Percentiles rank a stretch among this genome's conserved stretches.
phyloP scores from a whole-genome alignment of 1,284 basidiomycete genomes.

The Chalciporus sp. region DNA sequence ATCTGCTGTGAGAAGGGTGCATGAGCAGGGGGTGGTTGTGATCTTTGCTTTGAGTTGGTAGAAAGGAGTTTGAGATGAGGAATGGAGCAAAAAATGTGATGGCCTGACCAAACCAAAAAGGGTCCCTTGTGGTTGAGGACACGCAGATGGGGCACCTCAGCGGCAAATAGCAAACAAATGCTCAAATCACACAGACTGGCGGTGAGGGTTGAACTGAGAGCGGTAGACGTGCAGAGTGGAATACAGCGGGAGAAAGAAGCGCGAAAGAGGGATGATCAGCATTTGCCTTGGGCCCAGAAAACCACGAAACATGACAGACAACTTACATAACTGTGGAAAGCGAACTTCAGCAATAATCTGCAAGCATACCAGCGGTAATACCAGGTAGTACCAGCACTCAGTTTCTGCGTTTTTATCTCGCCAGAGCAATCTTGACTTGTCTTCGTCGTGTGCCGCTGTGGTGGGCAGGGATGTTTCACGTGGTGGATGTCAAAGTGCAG shows the following conservation, averaged over 20 bases:
- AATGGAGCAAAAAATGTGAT: slow-evolving; percentile 25
- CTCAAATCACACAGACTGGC: slow-evolving; percentile 32
- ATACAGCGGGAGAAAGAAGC: slow-evolving; percentile 1
- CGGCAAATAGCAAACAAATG: slow-evolving; percentile 34
- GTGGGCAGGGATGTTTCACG: slow-evolving; percentile 31
- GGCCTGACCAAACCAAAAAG: slow-evolving; percentile 31
- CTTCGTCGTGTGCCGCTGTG: slow-evolving; percentile 25
- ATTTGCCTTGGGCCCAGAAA: slow-evolving; percentile 17
- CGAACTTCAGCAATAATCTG: slow-evolving; percentile 26
- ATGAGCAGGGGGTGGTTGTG: slow-evolving; percentile 39
- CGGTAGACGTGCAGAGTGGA: slow-evolving; percentile 2
- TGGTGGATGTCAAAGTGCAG: slow-evolving; percentile 35
- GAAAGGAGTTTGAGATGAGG: slow-evolving; percentile 25
- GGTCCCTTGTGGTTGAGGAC: slow-evolving; percentile 23
- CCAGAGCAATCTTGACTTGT: slow-evolving; percentile 14
- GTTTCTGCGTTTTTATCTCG: slow-evolving; percentile 32
- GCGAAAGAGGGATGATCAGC: slow-evolving; percentile 26
- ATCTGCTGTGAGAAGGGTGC: slow-evolving; percentile 52
- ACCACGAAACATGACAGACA: slow-evolving; percentile 26
- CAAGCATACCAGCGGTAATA: slow-evolving; percentile 29
- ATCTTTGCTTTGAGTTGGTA: slow-evolving; percentile 32
- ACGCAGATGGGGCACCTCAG: slow-evolving; percentile 21
- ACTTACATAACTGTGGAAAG: slow-evolving; percentile 43
- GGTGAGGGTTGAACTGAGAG: slow-evolving; percentile 15
- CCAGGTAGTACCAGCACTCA: slow-evolving; percentile 23